A percentile compares a stretch with the other conserved stretches of the same genome.
Conservation (phyloP, 768 basidiomycete genomes). For the Ramaria rubella region DNA sequence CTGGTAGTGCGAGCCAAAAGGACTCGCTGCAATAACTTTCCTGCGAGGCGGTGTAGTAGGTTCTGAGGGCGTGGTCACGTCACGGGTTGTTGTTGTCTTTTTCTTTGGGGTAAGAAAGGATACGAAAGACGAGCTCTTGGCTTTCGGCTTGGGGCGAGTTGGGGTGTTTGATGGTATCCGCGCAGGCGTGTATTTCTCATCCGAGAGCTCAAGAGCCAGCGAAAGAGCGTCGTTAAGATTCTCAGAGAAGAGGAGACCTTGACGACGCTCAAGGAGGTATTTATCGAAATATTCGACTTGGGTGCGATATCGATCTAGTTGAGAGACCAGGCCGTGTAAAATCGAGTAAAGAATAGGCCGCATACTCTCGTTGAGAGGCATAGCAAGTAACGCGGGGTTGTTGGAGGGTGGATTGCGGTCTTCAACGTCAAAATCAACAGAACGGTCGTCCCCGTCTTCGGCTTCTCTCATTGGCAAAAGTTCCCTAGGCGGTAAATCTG, state of each 20-base stretch:
- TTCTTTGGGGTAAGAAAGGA: conserved; percentile 79
- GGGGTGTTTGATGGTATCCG: conserved; percentile 18
- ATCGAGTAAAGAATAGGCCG: conserved; percentile 78
- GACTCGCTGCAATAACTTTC: conserved; percentile 54
- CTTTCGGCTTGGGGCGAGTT: conserved; percentile 38
- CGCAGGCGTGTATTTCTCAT: conserved; percentile 31
- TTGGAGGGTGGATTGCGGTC: conserved; percentile 52
- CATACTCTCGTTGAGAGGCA: conserved; percentile 61
- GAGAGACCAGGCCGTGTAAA: conserved; percentile 70
- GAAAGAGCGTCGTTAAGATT: conserved; percentile 86
- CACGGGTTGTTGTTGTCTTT: conserved; percentile 33
- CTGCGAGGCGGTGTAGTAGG: conserved; percentile 42
- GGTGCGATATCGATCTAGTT: conserved; percentile 75
- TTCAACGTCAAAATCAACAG: conserved; percentile 70
- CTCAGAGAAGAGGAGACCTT: conserved; percentile 86
- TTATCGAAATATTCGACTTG: conserved; percentile 75
- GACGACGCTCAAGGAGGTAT: conserved; percentile 77
- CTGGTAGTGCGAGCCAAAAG: conserved; percentile 81
- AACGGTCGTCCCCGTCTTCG: conserved; percentile 68
- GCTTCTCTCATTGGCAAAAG: conserved; percentile 17
- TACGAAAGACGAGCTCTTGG: conserved; percentile 48
- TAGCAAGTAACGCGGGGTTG: conserved; percentile 53
- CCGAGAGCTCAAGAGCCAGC: conserved; percentile 57
- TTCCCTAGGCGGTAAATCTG: conserved; percentile 14
- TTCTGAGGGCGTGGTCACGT: conserved; percentile 30